Evolutionary conservation across 1,139 yeast genomes (phyloP), one percentile per base, ranked within the genome.

Genomic region (Suhomyces panamericanus): DNA sequence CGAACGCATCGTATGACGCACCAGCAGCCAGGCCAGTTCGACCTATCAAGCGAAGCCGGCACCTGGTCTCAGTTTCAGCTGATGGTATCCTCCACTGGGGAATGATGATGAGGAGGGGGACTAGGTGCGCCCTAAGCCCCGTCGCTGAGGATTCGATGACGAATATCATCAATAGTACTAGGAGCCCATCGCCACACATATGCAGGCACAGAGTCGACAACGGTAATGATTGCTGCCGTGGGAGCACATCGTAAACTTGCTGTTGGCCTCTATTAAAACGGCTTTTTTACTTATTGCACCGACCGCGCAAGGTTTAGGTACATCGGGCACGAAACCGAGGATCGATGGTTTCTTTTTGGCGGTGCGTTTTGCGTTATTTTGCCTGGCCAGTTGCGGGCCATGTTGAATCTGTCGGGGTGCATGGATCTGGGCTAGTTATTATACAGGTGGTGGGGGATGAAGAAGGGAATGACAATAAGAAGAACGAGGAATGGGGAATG

Each of bases 331-430:
- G 17, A 13, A 30, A 13, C 32, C 32, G 32, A 30, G 32, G 32
- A 30, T 30, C 32, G 32, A 5, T 13, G 10, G 12, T 30, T 30
- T 14, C 16, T 13, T 30, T 30, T 30, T 30, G 10, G 10, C 15
- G 6, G 26, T 36, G 32, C 39, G 32, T 36, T 24, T 10, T 16
- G 28, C 15, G 32, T 26, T 26, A 26, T 26, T 30, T 30, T 14
- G 17, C 17, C 32, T 13, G 15, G 32, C 32, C 32, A 15, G 17
- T 14, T 13, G 17, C 29, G 39, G 40, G 26, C 36, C 36, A 34
- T 22, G 36, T 34, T 27, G 24, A 24, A 34, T 30, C 35, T 30
- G 14, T 31, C 28, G 40, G 35, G 40, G 40, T 38, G 40, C 40
- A 38, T 38, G 17, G 40, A 38, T 38, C 40, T 34, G 36, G 13